phyloP scores from a whole-genome alignment of 768 basidiomycete genomes.

The Sporobolomyces phaffii region DNA sequence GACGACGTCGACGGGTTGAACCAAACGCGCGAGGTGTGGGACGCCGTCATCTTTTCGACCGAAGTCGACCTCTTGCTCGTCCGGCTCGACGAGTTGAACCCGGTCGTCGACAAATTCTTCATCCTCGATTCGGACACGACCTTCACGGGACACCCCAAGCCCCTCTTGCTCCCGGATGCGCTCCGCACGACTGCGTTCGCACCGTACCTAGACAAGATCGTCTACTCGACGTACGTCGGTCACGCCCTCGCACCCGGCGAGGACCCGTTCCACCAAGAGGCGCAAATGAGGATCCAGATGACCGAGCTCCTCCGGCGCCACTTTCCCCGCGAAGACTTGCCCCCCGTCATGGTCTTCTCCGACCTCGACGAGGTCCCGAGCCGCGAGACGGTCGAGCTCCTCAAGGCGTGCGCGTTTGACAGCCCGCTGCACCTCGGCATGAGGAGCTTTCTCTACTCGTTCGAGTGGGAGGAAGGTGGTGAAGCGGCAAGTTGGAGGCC shows the following conservation, averaged over 20 bases:
- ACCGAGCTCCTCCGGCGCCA: conserved; percentile 51
- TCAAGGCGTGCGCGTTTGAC: conserved; percentile 56
- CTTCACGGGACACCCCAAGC: conserved; percentile 59
- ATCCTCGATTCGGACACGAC: conserved; percentile 59
- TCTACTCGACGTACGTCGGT: conserved; percentile 51
- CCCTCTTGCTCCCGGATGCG: conserved; percentile 49
- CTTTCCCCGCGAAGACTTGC: conserved; percentile 36
- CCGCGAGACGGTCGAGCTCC: conserved; percentile 53
- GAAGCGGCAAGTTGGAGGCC: conserved; percentile 50
- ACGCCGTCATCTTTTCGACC: conserved; percentile 59
- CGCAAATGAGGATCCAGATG: conserved; percentile 53
- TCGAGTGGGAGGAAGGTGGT: conserved; percentile 55
- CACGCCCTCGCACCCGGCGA: conserved; percentile 44
- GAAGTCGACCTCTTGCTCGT: conserved; percentile 63
- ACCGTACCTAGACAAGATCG: conserved; percentile 56
- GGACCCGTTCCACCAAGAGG: conserved; percentile 55
- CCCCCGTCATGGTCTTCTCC: conserved; percentile 56
- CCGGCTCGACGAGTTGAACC: conserved; percentile 58
- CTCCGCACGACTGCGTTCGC: conserved; percentile 50
- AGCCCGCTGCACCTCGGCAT: conserved; percentile 58
- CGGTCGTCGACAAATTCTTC: conserved; percentile 58
- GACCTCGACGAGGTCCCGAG: conserved; percentile 63
- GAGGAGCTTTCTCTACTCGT: conserved; percentile 60
- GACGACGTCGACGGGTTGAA: conserved; percentile 48
- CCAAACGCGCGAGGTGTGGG: conserved; percentile 49